Evolutionary conservation across 23 red algal species (phyloP).

Genomic region (Pyropia haitanensis): DNA sequence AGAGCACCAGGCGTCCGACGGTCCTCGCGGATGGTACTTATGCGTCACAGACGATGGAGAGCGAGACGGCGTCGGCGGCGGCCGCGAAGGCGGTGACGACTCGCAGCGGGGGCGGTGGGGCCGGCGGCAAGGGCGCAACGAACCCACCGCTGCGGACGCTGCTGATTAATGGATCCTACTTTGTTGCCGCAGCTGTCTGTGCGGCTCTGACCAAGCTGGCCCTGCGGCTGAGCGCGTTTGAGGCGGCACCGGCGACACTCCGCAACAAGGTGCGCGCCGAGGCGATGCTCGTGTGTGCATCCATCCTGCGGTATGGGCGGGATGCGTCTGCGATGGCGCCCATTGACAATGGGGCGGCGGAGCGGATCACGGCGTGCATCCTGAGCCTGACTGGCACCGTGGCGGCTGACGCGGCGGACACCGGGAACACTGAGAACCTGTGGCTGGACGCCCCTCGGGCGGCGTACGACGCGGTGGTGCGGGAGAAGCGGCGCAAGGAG

Average conservation of each 20-base stretch:
- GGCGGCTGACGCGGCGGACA: background rate
- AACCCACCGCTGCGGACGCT: slow-evolving; percentile 54
- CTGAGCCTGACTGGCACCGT: slow-evolving; percentile 20
- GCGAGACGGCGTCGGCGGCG: slow-evolving; percentile 7
- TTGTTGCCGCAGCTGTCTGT: slow-evolving; percentile 75
- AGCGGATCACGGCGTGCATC: slow-evolving; percentile 76
- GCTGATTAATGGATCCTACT: slow-evolving; percentile 66
- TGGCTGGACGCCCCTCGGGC: slow-evolving; percentile 56
- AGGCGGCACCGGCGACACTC: slow-evolving; percentile 21
- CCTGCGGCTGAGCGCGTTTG: slow-evolving; percentile 38
- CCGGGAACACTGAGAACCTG: background rate
- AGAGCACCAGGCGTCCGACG: slow-evolving; percentile 21
- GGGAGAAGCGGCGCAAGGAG: slow-evolving; percentile 46
- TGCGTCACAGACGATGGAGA: slow-evolving; percentile 68
- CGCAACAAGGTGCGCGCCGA: slow-evolving; percentile 60
- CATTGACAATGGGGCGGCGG: slow-evolving; percentile 74
- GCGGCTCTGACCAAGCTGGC: slow-evolving; percentile 84
- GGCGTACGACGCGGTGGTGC: slow-evolving; percentile 70
- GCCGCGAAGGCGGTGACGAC: background rate
- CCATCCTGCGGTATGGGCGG: slow-evolving; percentile 54
- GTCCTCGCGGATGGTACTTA: slow-evolving; percentile 96
- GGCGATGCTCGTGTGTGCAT: slow-evolving; percentile 80
- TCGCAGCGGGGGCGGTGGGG: background rate
- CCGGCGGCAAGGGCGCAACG: background rate
- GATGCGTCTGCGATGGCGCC: slow-evolving; percentile 17